Base-by-base conservation (phyloP, 2,329 filamentous ascomycete genomes). In the Aspergillus tanneri region DNA sequence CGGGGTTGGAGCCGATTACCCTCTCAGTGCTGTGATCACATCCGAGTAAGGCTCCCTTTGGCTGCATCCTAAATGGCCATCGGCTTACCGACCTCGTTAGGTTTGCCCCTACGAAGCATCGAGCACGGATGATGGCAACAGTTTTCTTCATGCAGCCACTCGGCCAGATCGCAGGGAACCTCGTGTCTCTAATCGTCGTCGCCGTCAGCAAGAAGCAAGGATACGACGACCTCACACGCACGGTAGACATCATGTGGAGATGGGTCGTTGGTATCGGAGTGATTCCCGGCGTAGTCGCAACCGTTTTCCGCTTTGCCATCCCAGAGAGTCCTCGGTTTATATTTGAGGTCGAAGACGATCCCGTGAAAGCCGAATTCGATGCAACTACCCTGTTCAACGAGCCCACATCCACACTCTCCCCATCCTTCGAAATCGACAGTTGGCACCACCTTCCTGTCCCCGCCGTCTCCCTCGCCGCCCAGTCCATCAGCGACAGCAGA, bases 121-220 rank as follows among this genome's bases (percentile, higher is more conserved):
- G 84, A 40, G 80, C 79, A n/a, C 80, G 77, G 16, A 87, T 87
- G 84, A 72, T 87, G 54, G 81, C 84, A 5, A 78, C 77, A 3
- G 83, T 87, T 24, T 87, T 87, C 62, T 75, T 85, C 57, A 86
- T 85, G 79, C 84, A 87, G 56, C 83, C 84, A 1, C 69, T 87
- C 7, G 84, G 84, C 5, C 84, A 87, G 59, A 78, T 85, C 2
- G 72, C 84, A 2, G 83, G 83, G 11, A 83, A 85, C 52, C 65
- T 85, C 4, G 80, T 86, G 9, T 80, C 81, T 3, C 67, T 85
- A 4, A 55, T 76, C 52, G 66, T 76, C 24, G 65, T 73, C 39
- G 59, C 64, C 25, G 53, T 64, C 22, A 58, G 56, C 37, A 61
- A 58, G 25, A 59, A 54, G 14, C 55, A 55, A 19, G 53, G 57